Percentiles rank a stretch among this genome's conserved stretches.
phyloP scores from a whole-genome alignment of 208 protist species.

The Tritrichomonas foetus region DNA sequence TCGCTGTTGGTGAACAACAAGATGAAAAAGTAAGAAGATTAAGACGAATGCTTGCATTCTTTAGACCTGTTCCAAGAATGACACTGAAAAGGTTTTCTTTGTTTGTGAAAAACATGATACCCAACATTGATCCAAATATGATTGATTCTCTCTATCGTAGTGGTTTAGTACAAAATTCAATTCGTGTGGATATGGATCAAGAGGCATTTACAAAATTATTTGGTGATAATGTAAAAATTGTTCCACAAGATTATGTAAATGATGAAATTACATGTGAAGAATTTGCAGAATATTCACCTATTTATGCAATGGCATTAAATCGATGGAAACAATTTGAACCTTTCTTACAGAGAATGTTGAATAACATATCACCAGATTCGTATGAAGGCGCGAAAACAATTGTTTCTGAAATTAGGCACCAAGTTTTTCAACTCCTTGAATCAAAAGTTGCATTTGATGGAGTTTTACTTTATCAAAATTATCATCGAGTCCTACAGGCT shows the following conservation, averaged over 20 bases:
- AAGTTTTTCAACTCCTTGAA: neutral
- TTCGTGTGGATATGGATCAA: neutral
- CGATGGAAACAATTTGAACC: neutral
- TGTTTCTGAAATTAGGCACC: neutral
- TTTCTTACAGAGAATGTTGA: neutral
- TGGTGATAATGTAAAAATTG: neutral
- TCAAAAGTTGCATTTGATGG: slow-evolving; percentile 6
- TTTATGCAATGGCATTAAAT: neutral
- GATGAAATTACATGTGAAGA: neutral
- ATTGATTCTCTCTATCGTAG: neutral
- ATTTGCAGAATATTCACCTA: slow-evolving; percentile 11
- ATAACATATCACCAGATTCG: neutral
- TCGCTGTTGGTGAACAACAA: neutral
- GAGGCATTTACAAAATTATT: neutral
- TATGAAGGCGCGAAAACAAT: neutral
- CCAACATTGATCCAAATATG: neutral
- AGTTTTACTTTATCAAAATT: neutral
- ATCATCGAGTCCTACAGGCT: neutral
- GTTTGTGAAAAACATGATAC: slow-evolving; percentile 10
- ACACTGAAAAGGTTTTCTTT: neutral
- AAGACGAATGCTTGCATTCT: neutral
- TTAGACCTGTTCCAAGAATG: neutral
- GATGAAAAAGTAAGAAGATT: neutral
- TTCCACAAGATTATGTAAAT: neutral
- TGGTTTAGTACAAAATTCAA: neutral